phyloP scores from a whole-genome alignment of 208 protist species.

The Histomonas meleagridis region DNA sequence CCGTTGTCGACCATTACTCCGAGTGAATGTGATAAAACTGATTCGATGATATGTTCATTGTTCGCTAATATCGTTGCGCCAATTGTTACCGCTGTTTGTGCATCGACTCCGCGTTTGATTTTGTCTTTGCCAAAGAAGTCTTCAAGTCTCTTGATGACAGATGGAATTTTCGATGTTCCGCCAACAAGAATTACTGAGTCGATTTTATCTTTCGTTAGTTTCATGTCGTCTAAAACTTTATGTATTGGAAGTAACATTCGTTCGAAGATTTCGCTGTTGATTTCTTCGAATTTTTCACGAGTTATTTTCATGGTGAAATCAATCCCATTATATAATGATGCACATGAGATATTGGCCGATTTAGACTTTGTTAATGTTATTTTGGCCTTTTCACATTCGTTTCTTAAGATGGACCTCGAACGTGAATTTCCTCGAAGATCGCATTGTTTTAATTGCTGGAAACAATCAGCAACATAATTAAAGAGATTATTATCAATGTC shows the following conservation, averaged over 20 bases:
- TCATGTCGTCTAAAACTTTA: slow-evolving; percentile 74
- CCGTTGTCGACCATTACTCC: too few species aligned
- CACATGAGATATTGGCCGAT: background rate
- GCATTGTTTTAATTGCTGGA: too few species aligned
- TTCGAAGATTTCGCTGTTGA: too few species aligned
- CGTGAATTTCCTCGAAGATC: too few species aligned
- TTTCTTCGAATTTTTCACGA: background rate
- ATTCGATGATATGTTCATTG: too few species aligned
- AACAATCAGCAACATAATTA: slow-evolving; percentile 71
- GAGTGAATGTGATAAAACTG: too few species aligned
- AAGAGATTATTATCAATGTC: slow-evolving; percentile 84
- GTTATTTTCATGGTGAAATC: background rate
- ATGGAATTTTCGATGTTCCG: background rate
- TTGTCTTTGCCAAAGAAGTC: slow-evolving; percentile 77
- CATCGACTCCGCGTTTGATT: slow-evolving; percentile 84
- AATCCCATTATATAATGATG: background rate
- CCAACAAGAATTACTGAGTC: background rate
- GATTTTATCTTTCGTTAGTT: background rate
- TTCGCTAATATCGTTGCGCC: too few species aligned
- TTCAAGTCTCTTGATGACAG: slow-evolving; percentile 38
- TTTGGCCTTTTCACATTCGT: background rate
- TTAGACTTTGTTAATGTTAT: background rate
- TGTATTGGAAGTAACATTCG: slow-evolving; percentile 77
- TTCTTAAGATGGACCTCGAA: background rate
- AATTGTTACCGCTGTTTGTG: slow-evolving; percentile 84